phyloP scores from a whole-genome alignment of 163 green algal species.

The Trebouxia gelatinosa region DNA sequence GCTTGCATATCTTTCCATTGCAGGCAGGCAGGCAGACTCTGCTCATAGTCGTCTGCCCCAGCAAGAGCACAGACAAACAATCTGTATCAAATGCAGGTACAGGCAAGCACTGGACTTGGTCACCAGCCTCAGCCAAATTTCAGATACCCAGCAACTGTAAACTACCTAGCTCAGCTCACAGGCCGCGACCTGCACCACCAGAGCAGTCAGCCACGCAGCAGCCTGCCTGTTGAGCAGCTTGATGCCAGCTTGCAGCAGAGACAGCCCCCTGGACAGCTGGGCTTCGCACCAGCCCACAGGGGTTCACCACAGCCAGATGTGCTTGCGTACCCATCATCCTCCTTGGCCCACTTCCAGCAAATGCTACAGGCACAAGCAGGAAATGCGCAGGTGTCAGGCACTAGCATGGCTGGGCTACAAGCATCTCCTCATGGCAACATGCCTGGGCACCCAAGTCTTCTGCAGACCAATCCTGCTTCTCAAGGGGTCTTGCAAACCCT shows the following conservation, averaged over 20 bases:
- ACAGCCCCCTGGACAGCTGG: not conserved
- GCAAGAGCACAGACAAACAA: too few species aligned
- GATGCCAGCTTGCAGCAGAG: slow-evolving; percentile 23
- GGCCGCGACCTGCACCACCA: slow-evolving; percentile 9
- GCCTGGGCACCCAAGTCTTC: too few species aligned
- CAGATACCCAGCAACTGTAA: slow-evolving; percentile 22
- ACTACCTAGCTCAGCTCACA: slow-evolving; percentile 24
- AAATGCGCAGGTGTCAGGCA: too few species aligned
- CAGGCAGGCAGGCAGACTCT: too few species aligned
- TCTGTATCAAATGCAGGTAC: too few species aligned
- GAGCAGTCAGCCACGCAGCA: slow-evolving; percentile 4
- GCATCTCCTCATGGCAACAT: too few species aligned
- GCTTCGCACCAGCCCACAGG: not conserved
- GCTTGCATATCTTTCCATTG: too few species aligned
- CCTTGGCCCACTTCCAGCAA: slow-evolving; percentile 20
- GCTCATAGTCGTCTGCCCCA: too few species aligned
- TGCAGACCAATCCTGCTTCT: too few species aligned
- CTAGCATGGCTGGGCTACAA: too few species aligned
- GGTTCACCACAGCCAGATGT: not conserved
- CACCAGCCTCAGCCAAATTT: slow-evolving; percentile 18
- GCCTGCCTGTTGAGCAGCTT: slow-evolving; percentile 16
- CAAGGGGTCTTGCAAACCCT: too few species aligned
- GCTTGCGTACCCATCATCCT: slow-evolving; percentile 15
- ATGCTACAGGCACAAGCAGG: slow-evolving; percentile 12
- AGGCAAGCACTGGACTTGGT: too few species aligned